A percentile compares a stretch with the other conserved stretches of the same genome.
Evolutionary conservation across 2,329 filamentous ascomycete genomes (phyloP).

Genomic region (Calonectria pauciramosa): DNA sequence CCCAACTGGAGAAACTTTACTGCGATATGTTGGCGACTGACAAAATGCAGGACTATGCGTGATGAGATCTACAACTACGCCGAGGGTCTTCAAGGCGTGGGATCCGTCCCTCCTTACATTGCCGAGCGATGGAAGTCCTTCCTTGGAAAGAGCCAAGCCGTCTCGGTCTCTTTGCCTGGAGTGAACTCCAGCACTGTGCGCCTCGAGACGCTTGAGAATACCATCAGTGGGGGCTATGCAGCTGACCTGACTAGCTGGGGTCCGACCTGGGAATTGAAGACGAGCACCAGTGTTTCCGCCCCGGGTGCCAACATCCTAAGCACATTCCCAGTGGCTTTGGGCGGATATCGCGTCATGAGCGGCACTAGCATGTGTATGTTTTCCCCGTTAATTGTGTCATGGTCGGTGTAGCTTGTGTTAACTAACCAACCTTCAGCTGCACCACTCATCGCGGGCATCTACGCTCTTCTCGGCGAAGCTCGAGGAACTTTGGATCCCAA

Average conservation of each 20-base stretch:
- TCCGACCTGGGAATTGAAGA: not conserved
- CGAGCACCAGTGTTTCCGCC: not conserved
- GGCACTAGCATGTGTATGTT: conserved; percentile 2
- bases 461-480: not conserved
- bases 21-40: not conserved
- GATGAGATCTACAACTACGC: conserved; percentile 3
- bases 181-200: not conserved
- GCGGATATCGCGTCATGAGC: conserved; percentile 2
- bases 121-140: not conserved
- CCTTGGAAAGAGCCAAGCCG: not conserved
- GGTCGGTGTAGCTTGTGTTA: not conserved
- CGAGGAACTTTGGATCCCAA: not conserved
- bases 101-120: not conserved
- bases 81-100: not conserved
- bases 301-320: not conserved
- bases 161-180: not conserved
- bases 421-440: not conserved
- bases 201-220: not conserved
- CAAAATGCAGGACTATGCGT: not conserved
- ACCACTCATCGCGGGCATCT: not conserved
- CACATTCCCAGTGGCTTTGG: not conserved
- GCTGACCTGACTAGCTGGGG: conserved; percentile 4
- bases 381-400: too few relatives aligned
- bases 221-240: not conserved
- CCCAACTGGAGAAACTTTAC: not conserved